These are phyloP conservation scores for Aspergillus mulundensis DNA, from an alignment of 495 filamentous ascomycete genomes.

Conservation along the genomic window DNA sequence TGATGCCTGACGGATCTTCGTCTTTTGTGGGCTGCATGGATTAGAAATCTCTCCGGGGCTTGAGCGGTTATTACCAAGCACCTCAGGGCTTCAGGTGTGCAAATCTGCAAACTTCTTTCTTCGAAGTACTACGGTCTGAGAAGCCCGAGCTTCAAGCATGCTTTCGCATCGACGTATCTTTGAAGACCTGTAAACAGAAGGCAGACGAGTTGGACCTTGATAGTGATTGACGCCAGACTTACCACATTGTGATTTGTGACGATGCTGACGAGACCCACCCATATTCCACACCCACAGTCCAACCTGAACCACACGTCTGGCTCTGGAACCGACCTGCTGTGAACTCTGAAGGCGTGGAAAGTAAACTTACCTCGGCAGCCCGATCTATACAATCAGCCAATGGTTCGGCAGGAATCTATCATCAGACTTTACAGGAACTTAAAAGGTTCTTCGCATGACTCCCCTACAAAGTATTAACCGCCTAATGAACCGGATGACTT, in stretches of 20 bases:
- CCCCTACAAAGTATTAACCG: no score
- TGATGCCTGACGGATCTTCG: neutral
- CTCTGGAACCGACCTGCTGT: neutral
- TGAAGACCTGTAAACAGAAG: neutral
- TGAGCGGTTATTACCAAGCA: neutral
- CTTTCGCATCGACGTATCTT: no score
- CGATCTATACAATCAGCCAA: neutral
- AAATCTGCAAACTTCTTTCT: no score
- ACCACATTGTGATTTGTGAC: slow-evolving; percentile 4
- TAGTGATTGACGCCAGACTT: slow-evolving; percentile 6
- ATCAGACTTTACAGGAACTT: no score
- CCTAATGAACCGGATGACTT: no score
- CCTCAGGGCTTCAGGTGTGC: no score
- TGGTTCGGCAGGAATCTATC: neutral
- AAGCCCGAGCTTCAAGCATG: no score
- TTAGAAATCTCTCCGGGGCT: neutral
- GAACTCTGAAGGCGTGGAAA: neutral
- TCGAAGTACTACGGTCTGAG: no score
- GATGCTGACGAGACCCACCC: neutral
- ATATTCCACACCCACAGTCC: neutral
- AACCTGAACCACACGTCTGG: neutral
- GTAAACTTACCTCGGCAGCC: neutral
- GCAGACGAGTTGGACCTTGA: neutral
- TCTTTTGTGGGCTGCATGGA: neutral
- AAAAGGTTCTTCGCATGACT: no score